Evolutionary conservation across 768 basidiomycete genomes (phyloP), one percentile per base, ranked within the genome.

Genomic region (Lactarius quietus): DNA sequence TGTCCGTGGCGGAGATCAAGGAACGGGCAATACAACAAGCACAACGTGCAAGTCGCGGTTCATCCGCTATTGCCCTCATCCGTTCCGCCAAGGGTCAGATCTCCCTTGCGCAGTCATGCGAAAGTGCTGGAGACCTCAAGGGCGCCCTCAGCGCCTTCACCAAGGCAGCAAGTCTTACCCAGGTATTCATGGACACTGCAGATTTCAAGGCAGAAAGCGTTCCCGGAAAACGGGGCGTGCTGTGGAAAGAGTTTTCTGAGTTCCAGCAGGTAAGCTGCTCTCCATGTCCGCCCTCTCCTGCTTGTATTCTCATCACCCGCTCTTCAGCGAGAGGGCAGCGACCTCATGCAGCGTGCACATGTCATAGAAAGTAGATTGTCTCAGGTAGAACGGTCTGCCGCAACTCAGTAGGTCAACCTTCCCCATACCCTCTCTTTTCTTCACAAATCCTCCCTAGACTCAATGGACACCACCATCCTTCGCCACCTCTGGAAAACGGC

Each of bases 191-290:
- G 79, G 82, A 85, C 54, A 83, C 84, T 18, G 64, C 79, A 10
- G 88, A 90, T 70, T 85, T 86, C 73, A 76, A 74, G 62, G 71
- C 77, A 26, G 84, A 84, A 65, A 81, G 80, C 69, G 73, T 74
- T 54, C 77, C 77, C 41, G 82, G 81, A 48, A 83, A 81, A 65
- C 80, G 80, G 64, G 85, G 85, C 18, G 76, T 81, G 39, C 73
- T 90, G 55, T 81, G 82, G 74, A 85, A 82, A 74, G 88, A 90
- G 69, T 81, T 90, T 61, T 70, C 78, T 51, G 84, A 86, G 28
- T 89, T 91, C 65, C 79, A 86, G 70, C 80, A 84, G 79, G 90
- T 92, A 70, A 36, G 82, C 78, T 54, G 48, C 64, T 23, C 65
- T 20, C 54, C 10, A 8, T 20, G 20, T 39, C 14, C 29, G 2